Evolutionary conservation across 2,329 filamentous ascomycete species (phyloP).

Genomic region (Aureobasidium sp.): DNA sequence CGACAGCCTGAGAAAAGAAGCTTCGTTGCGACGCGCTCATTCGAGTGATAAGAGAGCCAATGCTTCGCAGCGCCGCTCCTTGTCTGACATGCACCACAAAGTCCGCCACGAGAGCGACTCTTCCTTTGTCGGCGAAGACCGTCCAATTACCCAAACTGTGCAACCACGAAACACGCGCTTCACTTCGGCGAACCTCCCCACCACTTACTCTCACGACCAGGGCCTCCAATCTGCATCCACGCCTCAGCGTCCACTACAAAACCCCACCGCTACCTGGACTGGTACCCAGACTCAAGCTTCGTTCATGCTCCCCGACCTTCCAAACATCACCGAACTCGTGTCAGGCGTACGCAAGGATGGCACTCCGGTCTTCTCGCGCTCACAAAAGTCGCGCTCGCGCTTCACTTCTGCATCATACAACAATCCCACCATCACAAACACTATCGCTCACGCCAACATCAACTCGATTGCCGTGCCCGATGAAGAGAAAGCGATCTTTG

Average conservation of each 20-base stretch:
- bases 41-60: conserved; percentile 22
- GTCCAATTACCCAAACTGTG: conserved; percentile 36
- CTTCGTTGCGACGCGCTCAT: conserved; percentile 40
- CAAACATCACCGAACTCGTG: conserved; percentile 55
- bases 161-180: conserved; percentile 51
- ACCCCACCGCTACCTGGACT: conserved; percentile 31
- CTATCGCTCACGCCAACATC: conserved; percentile 40
- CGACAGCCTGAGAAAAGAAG: conserved; percentile 36
- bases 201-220: conserved; percentile 9
- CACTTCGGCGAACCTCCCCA: conserved; percentile 24
- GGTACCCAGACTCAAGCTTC: conserved; percentile 50
- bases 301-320: conserved; percentile 54
- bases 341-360: conserved; percentile 53
- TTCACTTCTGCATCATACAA: conserved; percentile 43
- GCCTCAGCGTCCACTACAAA: conserved; percentile 22
- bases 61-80: conserved; percentile 37
- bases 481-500: conserved; percentile 57
- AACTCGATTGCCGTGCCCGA: conserved; percentile 51
- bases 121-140: conserved; percentile 45
- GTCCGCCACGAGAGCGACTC: conserved; percentile 47
- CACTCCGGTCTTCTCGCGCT: conserved; percentile 50
- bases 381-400: conserved; percentile 45
- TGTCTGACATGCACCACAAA: conserved; percentile 52
- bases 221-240: conserved; percentile 17
- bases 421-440: conserved; percentile 22